Evolutionary conservation across 2,329 filamentous ascomycete species (phyloP), one percentile per base, ranked within the genome.

Genomic region (Neurospora sp.): DNA sequence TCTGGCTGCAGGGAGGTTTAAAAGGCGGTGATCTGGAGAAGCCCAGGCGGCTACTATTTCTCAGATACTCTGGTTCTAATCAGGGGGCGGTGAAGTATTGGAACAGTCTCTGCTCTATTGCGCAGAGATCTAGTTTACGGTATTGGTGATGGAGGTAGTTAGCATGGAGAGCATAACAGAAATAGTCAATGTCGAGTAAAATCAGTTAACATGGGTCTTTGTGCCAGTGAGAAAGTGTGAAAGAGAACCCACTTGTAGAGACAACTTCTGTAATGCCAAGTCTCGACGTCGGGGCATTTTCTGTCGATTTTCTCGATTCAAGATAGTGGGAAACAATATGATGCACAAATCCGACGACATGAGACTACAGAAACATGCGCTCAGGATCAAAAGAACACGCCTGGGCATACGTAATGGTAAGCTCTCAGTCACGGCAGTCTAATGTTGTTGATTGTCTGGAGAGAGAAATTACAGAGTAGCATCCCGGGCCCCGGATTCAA

Each of bases 1-100:
- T 70, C 66, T 71, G 70, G 73, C 70, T 75, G 73, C 72, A 69
- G 74, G 72, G 71, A 73, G 67, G 66, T 58, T 39, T 38, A 68
- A 71, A 67, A 73, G 69, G 74, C 52, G 52, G 73, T 73, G 73
- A 71, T 74, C 74, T 70, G 73, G 58, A 72, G 74, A 74, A 72
- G 75, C 76, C 77, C 77, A 75, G 76, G 77, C 73, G 76, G 77
- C 74, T 75, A 73, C 76, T 74, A 76, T 75, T 74, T 75, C 73
- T 73, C 69, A 70, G 71, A 71, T 76, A 74, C 69, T 76, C 66
- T 66, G 42, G 23, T 66, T 38, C 11, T 69, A 28, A 38, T 69
- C 46, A n/a, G 40, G 28, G 19, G 68, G 38, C n/a, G 13, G 52
- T 68, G 66, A 68, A 68, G 66, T 58, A 52, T 58, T 68, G 52